A percentile compares a stretch with the other conserved stretches of the same genome.
These are phyloP conservation scores for Guadua angustifolia DNA, from an alignment of 176 grass and related monocot species.

Conservation along the genomic window DNA sequence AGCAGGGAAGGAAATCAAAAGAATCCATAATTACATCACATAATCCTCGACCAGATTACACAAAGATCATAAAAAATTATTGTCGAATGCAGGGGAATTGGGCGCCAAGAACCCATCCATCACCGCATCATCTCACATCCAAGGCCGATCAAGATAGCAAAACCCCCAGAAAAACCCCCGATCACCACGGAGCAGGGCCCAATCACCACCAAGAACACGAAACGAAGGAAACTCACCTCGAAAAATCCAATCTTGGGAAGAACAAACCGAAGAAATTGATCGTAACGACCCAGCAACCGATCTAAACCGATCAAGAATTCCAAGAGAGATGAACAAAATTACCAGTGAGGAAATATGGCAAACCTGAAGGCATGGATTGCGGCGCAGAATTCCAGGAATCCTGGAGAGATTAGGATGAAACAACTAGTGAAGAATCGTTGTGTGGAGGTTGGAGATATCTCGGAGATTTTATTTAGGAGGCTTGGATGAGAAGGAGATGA, in stretches of 20 bases:
- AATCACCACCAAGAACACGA: constrained; percentile 33
- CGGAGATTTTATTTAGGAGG: constrained; percentile 23
- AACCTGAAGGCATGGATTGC: constrained; percentile 28
- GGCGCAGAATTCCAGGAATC: neutral
- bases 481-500: constrained; percentile 31
- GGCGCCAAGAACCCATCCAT: neutral
- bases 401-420: neutral
- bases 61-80: neutral
- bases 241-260: constrained; percentile 17
- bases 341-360: neutral
- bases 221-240: neutral
- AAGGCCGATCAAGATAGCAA: constrained; percentile 20
- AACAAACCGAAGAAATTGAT: constrained; percentile 9
- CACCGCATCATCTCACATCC: neutral
- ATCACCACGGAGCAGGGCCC: constrained; percentile 48
- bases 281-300: neutral
- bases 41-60: constrained; percentile 15
- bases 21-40: neutral
- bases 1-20: neutral
- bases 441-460: neutral
- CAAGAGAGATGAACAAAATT: constrained; percentile 21
- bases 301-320: constrained; percentile 31
- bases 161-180: constrained; percentile 56
- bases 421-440: neutral
- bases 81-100: neutral